Evolutionary conservation across 805 yeast species (phyloP), one percentile per base, ranked within the genome.

Genomic region (Schizosaccharomyces cryophilus): DNA sequence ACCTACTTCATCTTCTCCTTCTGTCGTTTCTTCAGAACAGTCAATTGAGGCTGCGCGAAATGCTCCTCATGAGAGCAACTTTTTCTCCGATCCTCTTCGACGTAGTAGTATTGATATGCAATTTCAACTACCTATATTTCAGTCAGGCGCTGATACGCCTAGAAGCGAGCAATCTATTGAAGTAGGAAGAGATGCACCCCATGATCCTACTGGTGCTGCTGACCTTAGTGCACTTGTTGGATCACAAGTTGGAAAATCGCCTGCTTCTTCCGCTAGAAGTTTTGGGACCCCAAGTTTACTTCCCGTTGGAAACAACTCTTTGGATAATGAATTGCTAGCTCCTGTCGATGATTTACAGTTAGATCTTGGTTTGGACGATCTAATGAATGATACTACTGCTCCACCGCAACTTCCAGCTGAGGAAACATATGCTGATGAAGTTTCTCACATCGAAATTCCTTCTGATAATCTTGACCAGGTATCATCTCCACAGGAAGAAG

Each of bases 1-100:
- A 5, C 71, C 74, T 5, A 66, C n/a, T 59, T 24, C 59, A 62
- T 38, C 60, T 62, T 38, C 61, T 21, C 40, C 42, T 35, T 59
- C 40, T 21, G n/a, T 47, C 17, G 2, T 26, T 5, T 51, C 56
- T 56, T 80, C 6, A 7, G 35, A 42, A 21, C 31, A 40, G 31
- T 29, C 58, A n/a, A 56, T 45, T 38, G 61, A 47, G 13, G 61
- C 60, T 9, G 60, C 45, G 9, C 60, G 60, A 26, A 21, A 56
- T 21, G 47, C 30, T 15, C 42, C 21, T 19, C 26, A 19, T 19
- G 51, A 45, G 26, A 7, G 24, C 1, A 24, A 9, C 26, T 17
- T 45, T 45, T 45, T 24, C 51, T 45, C 26, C 17, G 51, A 45
- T 19, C 26, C 51, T 19, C 17, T 45, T 11, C 26, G 9, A 45